Conservation (phyloP, 495 filamentous ascomycete species). For the Aspergillus avenaceus region DNA sequence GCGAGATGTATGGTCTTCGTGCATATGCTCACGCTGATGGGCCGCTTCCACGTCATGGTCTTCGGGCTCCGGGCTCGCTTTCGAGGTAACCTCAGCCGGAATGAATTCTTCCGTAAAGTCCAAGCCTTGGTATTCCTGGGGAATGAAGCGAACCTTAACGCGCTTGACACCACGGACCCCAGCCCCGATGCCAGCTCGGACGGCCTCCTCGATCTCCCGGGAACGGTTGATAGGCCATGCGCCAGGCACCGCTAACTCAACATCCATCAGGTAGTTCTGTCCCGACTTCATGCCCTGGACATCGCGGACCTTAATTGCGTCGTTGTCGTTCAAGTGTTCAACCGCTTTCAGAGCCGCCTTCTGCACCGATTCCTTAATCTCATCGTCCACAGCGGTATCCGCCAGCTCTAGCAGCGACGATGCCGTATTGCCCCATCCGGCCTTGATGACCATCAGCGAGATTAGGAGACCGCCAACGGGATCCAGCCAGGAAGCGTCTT, state of each 20-base stretch:
- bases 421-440: slow-evolving; percentile 81
- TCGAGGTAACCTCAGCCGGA: slow-evolving; percentile 55
- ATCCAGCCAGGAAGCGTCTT: slow-evolving; percentile 85
- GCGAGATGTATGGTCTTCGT: slow-evolving; percentile 21
- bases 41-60: slow-evolving; percentile 26
- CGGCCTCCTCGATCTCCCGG: slow-evolving; percentile 61
- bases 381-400: slow-evolving; percentile 81
- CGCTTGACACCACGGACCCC: slow-evolving; percentile 78
- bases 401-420: slow-evolving; percentile 81
- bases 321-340: slow-evolving; percentile 30
- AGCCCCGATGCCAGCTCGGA: slow-evolving; percentile 64
- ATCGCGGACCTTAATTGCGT: slow-evolving; percentile 57
- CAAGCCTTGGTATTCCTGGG: slow-evolving; percentile 47
- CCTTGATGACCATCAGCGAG: slow-evolving; percentile 86
- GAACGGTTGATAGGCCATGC: slow-evolving; percentile 67
- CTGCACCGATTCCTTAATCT: slow-evolving; percentile 67
- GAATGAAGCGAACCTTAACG: slow-evolving; percentile 77
- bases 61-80: slow-evolving; percentile 64
- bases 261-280: slow-evolving; percentile 88
- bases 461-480: slow-evolving; percentile 92
- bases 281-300: slow-evolving; percentile 89
- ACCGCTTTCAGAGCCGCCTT: slow-evolving; percentile 59
- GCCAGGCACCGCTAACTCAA: slow-evolving; percentile 75
- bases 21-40: slow-evolving; percentile 32
- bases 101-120: slow-evolving; percentile 79